Percentiles rank a stretch among this genome's conserved stretches.
Evolutionary conservation across 1,139 yeast genomes (phyloP).

Genomic region (Suhomyces bribrorum): DNA sequence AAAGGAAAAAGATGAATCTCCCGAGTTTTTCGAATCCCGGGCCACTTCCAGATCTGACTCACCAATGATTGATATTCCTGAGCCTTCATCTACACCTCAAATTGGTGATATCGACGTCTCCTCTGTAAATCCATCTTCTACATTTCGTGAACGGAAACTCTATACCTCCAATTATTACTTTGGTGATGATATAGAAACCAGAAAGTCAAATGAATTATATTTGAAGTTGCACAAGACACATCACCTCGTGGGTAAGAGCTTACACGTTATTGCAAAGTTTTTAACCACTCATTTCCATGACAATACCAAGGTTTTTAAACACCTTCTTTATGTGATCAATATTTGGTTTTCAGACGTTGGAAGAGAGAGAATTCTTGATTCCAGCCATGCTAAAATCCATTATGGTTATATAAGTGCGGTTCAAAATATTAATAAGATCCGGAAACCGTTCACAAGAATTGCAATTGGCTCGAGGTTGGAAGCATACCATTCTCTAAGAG

Average conservation of each 20-base stretch:
- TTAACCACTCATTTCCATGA: constrained; percentile 57
- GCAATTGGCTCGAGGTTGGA: constrained; percentile 77
- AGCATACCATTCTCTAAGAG: constrained; percentile 74
- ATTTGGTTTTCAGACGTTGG: constrained; percentile 89
- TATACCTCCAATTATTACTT: constrained; percentile 60
- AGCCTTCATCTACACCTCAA: constrained; percentile 31
- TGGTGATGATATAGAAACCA: constrained; percentile 49
- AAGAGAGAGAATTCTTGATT: constrained; percentile 63
- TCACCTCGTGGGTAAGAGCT: constrained; percentile 60
- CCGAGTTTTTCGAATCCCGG: neutral
- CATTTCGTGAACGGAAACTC: constrained; percentile 61
- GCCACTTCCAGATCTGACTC: constrained; percentile 1
- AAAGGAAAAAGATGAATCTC: neutral
- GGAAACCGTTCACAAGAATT: constrained; percentile 78
- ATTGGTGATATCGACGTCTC: constrained; percentile 47
- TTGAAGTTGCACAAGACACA: constrained; percentile 63
- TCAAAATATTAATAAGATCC: constrained; percentile 47
- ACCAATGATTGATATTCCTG: constrained; percentile 6
- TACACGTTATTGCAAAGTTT: constrained; percentile 60
- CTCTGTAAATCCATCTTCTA: constrained; percentile 48
- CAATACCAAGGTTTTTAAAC: constrained; percentile 68
- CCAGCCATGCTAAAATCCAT: constrained; percentile 47
- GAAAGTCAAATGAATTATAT: constrained; percentile 56
- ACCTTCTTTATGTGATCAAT: constrained; percentile 64
- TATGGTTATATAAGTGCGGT: constrained; percentile 37